Base-by-base conservation (phyloP, 2,329 filamentous ascomycete species). In the Seiridium cupressi region DNA sequence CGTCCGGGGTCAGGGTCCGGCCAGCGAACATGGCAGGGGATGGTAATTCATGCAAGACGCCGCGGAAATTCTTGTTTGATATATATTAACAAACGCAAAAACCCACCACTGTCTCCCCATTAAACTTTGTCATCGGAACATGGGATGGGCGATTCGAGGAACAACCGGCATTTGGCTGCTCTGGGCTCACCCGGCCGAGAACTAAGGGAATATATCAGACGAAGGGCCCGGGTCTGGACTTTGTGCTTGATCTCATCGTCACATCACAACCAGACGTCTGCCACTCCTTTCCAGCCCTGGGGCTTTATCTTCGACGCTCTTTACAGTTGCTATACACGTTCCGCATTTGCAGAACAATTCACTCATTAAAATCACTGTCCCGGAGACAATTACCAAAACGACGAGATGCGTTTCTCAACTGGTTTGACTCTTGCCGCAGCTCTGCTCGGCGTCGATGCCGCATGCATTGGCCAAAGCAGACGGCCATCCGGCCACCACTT, bases 231-330 rank as follows among this genome's bases (percentile, higher is more conserved):
- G 51, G 36, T 42, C 38, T 44, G 35, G 36, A 55, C 13, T 44
- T 11, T 26, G 18, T 49, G 47, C 31, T 53, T 18, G 38, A 18
- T 44, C 13, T 34, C n/a, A 55, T 44, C 38, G n/a, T 55, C 38
- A 42, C 6, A 53, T 8, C 31, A 13, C 51, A 55, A 55, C 34
- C n/a, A 42, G 51, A 55, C 51, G 51, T 38, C 51, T 32, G 38
- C 44, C 51, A 55, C 40, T 44, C 51, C 32, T 55, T 55, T 55
- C 42, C 51, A 55, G 51, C 51, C 49, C 51, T 40, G 51, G 51
- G 51, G 51, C 51, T 55, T 31, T 55, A 40, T 26, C 36, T 40
- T 44, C 38, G 35, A 40, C 38, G 35, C 11, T 44, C 40, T 32
- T 42, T 32, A 31, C 36, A 44, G 36, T 55, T 42, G 13, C n/a